Percentiles rank a stretch among this genome's conserved stretches.
phyloP scores from a whole-genome alignment of 106 monocot genomes.

The Acorus calamus region DNA sequence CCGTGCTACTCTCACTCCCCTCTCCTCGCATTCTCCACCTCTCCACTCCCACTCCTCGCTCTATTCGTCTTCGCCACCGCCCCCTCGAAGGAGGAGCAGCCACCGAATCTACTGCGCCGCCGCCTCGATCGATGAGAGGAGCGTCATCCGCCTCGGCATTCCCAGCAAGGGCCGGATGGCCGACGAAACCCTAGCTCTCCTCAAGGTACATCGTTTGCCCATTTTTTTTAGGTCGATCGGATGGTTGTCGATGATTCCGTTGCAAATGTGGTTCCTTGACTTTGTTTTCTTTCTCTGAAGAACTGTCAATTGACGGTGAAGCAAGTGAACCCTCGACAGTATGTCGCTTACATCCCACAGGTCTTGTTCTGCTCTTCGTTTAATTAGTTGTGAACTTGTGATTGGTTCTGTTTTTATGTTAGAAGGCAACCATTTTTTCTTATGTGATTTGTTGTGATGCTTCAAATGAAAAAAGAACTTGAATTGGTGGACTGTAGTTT shows the following conservation, averaged over 20 bases:
- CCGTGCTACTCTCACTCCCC: too few species aligned
- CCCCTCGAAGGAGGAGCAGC: too few species aligned
- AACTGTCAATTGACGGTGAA: slow-evolving; percentile 82
- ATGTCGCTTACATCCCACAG: slow-evolving; percentile 86
- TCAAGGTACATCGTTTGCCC: slow-evolving; percentile 34
- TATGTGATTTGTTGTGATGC: not conserved
- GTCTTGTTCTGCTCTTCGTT: slow-evolving; percentile 17
- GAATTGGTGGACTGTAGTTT: too few species aligned
- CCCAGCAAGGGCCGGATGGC: slow-evolving; percentile 98
- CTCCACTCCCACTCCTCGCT: too few species aligned
- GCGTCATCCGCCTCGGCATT: slow-evolving; percentile 58
- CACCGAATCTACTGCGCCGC: too few species aligned
- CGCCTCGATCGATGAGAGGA: slow-evolving; percentile 22
- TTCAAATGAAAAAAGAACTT: not conserved
- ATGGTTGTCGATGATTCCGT: not conserved
- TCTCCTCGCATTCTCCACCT: too few species aligned
- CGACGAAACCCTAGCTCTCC: slow-evolving; percentile 75
- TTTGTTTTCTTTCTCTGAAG: slow-evolving; percentile 21
- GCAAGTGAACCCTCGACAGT: slow-evolving; percentile 87
- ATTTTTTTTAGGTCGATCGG: not conserved
- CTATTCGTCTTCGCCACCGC: too few species aligned
- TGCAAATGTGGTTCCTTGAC: slow-evolving; percentile 1
- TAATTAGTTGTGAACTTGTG: not conserved
- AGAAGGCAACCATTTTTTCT: not conserved
- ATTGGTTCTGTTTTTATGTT: not conserved